Evolutionary conservation across 2,329 filamentous ascomycete species (phyloP).

Genomic region (Arthrobotrys musiformis): DNA sequence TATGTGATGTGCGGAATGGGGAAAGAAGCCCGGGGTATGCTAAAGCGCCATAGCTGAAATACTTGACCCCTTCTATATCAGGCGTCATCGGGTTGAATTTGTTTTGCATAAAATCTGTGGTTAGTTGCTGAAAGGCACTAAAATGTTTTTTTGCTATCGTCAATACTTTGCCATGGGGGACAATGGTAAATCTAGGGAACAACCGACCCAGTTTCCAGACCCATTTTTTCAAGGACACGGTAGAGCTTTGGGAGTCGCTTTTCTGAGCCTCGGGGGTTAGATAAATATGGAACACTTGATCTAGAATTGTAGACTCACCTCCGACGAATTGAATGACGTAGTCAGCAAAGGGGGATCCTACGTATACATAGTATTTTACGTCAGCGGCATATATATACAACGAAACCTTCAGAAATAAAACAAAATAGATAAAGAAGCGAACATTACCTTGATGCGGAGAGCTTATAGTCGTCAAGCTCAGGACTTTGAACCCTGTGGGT

Average conservation of each 20-base stretch:
- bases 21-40: slow-evolving; percentile 55
- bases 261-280: slow-evolving; percentile 27
- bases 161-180: not conserved
- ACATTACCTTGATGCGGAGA: slow-evolving; percentile 62
- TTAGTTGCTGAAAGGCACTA: slow-evolving; percentile 72
- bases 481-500: slow-evolving; percentile 61
- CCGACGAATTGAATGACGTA: slow-evolving; percentile 57
- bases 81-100: slow-evolving; percentile 71
- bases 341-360: slow-evolving; percentile 59
- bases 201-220: slow-evolving; percentile 66
- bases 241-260: slow-evolving; percentile 62
- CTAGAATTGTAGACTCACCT: slow-evolving; percentile 29
- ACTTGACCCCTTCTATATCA: slow-evolving; percentile 68
- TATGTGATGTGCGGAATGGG: slow-evolving; percentile 69
- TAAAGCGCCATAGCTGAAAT: slow-evolving; percentile 73
- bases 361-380: too few relatives aligned
- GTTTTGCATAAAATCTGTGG: slow-evolving; percentile 69
- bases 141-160: not conserved
- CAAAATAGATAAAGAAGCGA: not conserved
- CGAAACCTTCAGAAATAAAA: not conserved
- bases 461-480: slow-evolving; percentile 62
- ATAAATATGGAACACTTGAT: not conserved
- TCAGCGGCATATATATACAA: too few relatives aligned
- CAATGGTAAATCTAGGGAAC: not conserved
- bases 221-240: slow-evolving; percentile 66